Evolutionary conservation across 116 monocot genomes (phyloP), one percentile per base, ranked within the genome.

Genomic region (Zostera marina): DNA sequence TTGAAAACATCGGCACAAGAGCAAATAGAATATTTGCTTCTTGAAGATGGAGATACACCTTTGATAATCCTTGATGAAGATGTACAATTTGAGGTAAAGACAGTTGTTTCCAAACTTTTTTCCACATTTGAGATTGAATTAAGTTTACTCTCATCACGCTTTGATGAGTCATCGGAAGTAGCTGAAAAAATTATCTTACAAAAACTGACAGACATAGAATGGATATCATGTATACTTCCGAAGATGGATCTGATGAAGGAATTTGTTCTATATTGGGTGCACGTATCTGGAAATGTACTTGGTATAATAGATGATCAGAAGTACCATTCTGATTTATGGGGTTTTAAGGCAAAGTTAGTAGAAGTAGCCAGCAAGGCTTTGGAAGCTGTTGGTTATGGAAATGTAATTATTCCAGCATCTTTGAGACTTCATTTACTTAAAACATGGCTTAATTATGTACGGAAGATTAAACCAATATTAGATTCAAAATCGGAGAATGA

Each of bases 1-100:
- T 65, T 94, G 44, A 94, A 79, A 62, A 80, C 70, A 63, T 94
- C 94, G 21, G 94, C 94, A 52, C 88, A 88, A 61, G 94, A 94
- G 62, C 94, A 94, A 42, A 59, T 94, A 21, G 88, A 94, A 24
- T 94, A 84, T 60, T 88, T 94, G 94, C 69, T 94, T 23, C 62
- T 69, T 20, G 88, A 79, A 32, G 94, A 94, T 67, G 77, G 78
- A 55, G 84, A 94, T 10, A 70, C 79, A 39, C 73, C 81, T 40
- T 66, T 77, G 55, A 52, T 94, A 20, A 58, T 58, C 0, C 54
- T 61, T 12, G 94, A 94, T 47, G 75, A 81, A 15, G 79, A 88
- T 42, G 79, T 94, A 55, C 77, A 62, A 24, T 68, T 73, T 22
- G 77, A 70, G 61, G 65, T 73, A 25, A 77, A 56, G 45, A 53